These are phyloP conservation scores for Miamiensis avidus DNA, from an alignment of 169 alveolate genomes.

Conservation along the genomic window DNA sequence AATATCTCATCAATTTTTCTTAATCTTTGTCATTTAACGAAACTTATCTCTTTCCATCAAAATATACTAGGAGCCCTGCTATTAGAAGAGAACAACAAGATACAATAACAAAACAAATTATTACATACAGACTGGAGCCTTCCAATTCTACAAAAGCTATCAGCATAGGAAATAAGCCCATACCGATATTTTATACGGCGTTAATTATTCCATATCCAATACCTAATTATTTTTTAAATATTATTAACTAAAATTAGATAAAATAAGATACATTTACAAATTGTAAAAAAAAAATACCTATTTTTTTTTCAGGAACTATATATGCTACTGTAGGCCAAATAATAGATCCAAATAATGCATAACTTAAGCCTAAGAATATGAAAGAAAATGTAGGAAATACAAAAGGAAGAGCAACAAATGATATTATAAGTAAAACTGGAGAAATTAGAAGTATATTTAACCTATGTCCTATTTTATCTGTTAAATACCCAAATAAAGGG, in stretches of 20 bases:
- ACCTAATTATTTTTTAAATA: conserved; percentile 29
- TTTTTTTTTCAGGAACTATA: conserved; percentile 29
- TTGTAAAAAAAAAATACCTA: conserved; percentile 1
- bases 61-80: not conserved
- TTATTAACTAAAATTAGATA: too few relatives aligned
- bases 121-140: conserved; percentile 25
- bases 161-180: conserved; percentile 33
- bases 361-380: conserved; percentile 28
- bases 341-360: conserved; percentile 43
- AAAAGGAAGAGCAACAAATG: conserved; percentile 9
- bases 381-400: conserved; percentile 29
- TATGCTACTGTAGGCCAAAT: conserved; percentile 41
- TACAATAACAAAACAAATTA: conserved; percentile 25
- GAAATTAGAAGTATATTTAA: conserved; percentile 13
- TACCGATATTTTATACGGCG: conserved; percentile 36
- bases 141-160: conserved; percentile 37
- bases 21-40: not conserved
- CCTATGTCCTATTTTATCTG: conserved; percentile 47
- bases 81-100: conserved; percentile 4
- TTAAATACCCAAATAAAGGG: conserved; percentile 31
- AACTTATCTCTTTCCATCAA: not conserved
- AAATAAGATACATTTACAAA: not conserved
- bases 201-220: conserved; percentile 46
- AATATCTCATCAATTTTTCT: not conserved
- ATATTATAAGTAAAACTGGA: conserved; percentile 4